Base-by-base conservation (phyloP, 2,329 filamentous ascomycete species). In the Tolypocladium pustulatum region DNA sequence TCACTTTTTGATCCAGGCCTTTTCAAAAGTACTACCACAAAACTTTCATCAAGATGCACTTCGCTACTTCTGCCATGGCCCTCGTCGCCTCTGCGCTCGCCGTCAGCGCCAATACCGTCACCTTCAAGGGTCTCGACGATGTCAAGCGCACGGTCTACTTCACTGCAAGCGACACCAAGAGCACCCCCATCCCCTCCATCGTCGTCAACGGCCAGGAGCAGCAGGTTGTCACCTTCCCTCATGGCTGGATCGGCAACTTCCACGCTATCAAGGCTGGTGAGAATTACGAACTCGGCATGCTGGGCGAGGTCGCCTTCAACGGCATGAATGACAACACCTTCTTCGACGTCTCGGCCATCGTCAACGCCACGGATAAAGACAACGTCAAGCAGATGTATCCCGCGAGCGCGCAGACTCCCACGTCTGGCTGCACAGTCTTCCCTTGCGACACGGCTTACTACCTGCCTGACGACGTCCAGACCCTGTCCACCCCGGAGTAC, bases 271-370 rank as follows among this genome's bases (percentile, higher is more conserved):
- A 72, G 46, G 69, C 80, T 34, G 81, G 80, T 57, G 60, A 67
- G 2, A 53, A 66, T 13, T 71, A 76, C 63, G 65, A 66, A 49
- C 68, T 74, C 6, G 81, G 81, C 64, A 83, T 81, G 78, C 75
- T 81, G 59, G 78, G 78, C 57, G 78, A 81, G 74, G 73, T 80
- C 58, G 71, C 72, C 62, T 81, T 80, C 66, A 72, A 77, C 57
- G 79, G 76, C 66, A 81, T 70, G 70, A 65, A 68, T 57, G 79
- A 72, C 62, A 61, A 73, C 60, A 82, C 77, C 59, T 84, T 77
- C 76, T 84, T 81, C 59, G 81, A 84, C 62, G 80, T 84, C 61
- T 83, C 80, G 13, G 81, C 81, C 68, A 84, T 84, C 62, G 78
- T 83, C 65, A 72, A 80, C 69, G 70, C 79, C 56, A 66, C 66